Evolutionary conservation across 495 filamentous ascomycete genomes (phyloP), one percentile per base, ranked within the genome.

Genomic region (Podospora pseudocomata): DNA sequence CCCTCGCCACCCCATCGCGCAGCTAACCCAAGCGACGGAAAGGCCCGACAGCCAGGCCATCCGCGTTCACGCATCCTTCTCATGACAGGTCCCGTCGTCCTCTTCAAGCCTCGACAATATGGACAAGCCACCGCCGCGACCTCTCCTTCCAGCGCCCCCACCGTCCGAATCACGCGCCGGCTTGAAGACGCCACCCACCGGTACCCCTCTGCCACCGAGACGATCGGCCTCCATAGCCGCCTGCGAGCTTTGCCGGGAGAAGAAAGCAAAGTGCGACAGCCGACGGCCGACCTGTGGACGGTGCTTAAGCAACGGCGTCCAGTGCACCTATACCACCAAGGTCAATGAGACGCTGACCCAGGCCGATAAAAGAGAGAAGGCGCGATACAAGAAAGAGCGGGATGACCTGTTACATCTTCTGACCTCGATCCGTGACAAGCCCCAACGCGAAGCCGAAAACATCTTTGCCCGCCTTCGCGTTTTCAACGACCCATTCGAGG

Each of bases 221-320:
- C 28, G 61, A 6, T 19, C 15, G 6, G 18, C 61, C 16, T 3
- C 61, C 3, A 32, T 32, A 5, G 27, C 61, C 15, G 61, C 61
- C 28, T 63, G 61, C 61, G 61, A 44, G 11, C 5, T 23, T 15
- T 63, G 61, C 18, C 61, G 61, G 9, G 32, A 16, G 4, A 63
- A 63, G 30, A 63, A 49, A 27, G 34, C 61, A 49, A 63, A 63
- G 34, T 63, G 61, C 32, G 61, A 63, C 61, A 53, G 34, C 32
- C 61, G 19, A 44, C 61, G 61, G 3, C 61, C 61, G 4, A 49
- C 61, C 3, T 63, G 61, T 23, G 20, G 61, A 1, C 27, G 61
- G 15, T 63, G 61, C 32, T 27, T 63, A 3, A 18, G 6, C 18
- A 13, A 20, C 30, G 20, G 20, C 5, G 32, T 32, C 30, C 18